Conservation (phyloP, 345 rosid genomes). For the Arabis hirsuta region DNA sequence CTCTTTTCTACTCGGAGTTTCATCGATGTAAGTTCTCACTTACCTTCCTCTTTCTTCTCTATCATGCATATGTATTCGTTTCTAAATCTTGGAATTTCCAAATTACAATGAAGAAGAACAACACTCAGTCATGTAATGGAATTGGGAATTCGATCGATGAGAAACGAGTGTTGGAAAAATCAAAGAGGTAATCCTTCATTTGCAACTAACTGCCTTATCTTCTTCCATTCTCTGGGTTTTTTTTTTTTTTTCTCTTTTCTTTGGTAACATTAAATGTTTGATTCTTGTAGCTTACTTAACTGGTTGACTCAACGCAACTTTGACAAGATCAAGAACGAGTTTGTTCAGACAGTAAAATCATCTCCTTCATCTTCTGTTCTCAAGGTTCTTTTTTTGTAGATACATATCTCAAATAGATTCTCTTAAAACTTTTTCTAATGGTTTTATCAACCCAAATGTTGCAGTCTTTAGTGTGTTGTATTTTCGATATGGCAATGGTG, state of each 20-base stretch:
- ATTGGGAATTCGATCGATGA: neutral
- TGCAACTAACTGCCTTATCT: neutral
- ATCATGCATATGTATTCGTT: too few species aligned
- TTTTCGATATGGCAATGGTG: constrained; percentile 2
- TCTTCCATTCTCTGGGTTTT: too few species aligned
- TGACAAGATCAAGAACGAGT: constrained; percentile 38
- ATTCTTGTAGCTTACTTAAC: constrained; percentile 25
- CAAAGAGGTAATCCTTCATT: neutral
- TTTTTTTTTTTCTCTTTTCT: too few species aligned
- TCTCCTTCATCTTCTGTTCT: constrained; percentile 13
- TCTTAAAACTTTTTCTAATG: neutral
- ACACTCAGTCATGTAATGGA: too few species aligned
- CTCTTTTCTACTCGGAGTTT: too few species aligned
- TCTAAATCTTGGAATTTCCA: too few species aligned
- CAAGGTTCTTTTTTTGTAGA: constrained; percentile 9
- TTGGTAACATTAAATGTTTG: neutral
- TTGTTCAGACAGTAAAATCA: constrained; percentile 21
- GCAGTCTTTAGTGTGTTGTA: constrained; percentile 31
- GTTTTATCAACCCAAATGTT: neutral
- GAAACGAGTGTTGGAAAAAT: neutral
- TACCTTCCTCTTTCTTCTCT: too few species aligned
- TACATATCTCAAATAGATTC: too few species aligned
- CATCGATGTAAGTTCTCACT: too few species aligned
- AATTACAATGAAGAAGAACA: too few species aligned
- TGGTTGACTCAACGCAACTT: constrained; percentile 35